Evolutionary conservation across 306 rosid species (phyloP), one percentile per base, ranked within the genome.

Genomic region (Inga laurina): DNA sequence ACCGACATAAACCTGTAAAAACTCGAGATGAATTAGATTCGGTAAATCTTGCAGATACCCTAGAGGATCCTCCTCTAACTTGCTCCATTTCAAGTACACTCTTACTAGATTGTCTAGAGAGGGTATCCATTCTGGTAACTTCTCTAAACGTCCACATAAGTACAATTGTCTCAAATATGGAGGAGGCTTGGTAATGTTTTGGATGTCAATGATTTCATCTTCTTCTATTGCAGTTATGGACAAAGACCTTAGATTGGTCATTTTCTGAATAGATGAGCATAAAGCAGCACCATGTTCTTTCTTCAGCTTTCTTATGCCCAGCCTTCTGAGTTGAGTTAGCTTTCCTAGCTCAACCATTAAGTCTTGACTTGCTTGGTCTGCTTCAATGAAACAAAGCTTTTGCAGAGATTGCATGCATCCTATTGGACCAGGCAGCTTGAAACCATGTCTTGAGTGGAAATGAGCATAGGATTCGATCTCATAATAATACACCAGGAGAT

Each of bases 381-480:
- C 93, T 74, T 90, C 89, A 70, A 90, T 83, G 22, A 84, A 88
- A 78, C 93, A 88, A 7, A 90, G 86, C 83, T 90, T 90, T 61
- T 90, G 91, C 48, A 90, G 84, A 44, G 87, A 90, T 66, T 78
- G 74, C 87, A 90, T 71, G 3, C 6, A 12, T 57, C 91, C 93
- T 77, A 90, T 86, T 34, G 86, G 75, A 12, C 84, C 87, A 30
- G 66, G 37, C 30, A 86, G 11, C 80, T 72, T 84, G 84, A 90
- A 90, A 7, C 93, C 93, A 85, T 80, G 62, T 81, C 83, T 88
- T 72, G 88, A 75, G 74, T 79, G 78, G 57, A 85, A 76, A 78
- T 80, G 18, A 64, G 85, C 86, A 64, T 86, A 90, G 64, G 90
- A 77, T 84, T 86, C 91, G 49, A 86, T 27, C 72, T 88, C 85